phyloP scores from a whole-genome alignment of 2,329 filamentous ascomycete species.

The Amesomyces nigricolor region DNA sequence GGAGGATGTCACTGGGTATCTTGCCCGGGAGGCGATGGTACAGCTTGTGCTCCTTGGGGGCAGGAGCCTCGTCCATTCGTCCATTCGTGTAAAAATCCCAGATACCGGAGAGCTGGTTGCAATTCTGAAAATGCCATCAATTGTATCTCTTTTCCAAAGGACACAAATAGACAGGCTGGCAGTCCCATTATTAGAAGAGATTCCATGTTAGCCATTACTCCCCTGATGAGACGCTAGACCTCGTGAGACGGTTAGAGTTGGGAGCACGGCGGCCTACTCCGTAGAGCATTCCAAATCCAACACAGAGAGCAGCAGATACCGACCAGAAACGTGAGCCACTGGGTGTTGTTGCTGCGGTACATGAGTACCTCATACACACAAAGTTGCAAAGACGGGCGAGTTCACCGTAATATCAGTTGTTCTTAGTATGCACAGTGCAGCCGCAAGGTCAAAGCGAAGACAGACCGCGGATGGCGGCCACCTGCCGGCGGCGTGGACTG shows the following conservation, averaged over 20 bases:
- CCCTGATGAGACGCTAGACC: constrained; percentile 3
- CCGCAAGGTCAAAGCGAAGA: constrained; percentile 1
- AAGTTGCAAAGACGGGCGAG: constrained; percentile 14
- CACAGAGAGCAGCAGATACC: constrained; percentile 15
- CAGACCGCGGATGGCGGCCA: not conserved
- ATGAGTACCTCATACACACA: constrained; percentile 10
- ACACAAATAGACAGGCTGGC: not conserved
- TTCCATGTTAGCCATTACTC: constrained; percentile 9
- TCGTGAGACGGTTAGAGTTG: constrained; percentile 11
- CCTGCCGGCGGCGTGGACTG: not conserved
- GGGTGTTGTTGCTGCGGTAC: constrained; percentile 15
- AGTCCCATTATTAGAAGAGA: not conserved
- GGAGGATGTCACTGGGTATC: too few relatives aligned
- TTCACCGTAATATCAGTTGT: not conserved
- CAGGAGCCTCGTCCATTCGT: too few relatives aligned
- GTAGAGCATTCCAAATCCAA: constrained; percentile 19
- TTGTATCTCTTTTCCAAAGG: not conserved
- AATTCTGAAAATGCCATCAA: not conserved
- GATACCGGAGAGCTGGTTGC: too few relatives aligned
- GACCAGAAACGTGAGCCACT: constrained; percentile 1
- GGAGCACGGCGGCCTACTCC: constrained; percentile 6
- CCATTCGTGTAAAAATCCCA: too few relatives aligned
- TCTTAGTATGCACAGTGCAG: not conserved
- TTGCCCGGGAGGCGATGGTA: too few relatives aligned
- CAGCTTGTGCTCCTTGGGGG: too few relatives aligned